Evolutionary conservation across 768 basidiomycete genomes (phyloP), one percentile per base, ranked within the genome.

Genomic region (Mycena galopus): DNA sequence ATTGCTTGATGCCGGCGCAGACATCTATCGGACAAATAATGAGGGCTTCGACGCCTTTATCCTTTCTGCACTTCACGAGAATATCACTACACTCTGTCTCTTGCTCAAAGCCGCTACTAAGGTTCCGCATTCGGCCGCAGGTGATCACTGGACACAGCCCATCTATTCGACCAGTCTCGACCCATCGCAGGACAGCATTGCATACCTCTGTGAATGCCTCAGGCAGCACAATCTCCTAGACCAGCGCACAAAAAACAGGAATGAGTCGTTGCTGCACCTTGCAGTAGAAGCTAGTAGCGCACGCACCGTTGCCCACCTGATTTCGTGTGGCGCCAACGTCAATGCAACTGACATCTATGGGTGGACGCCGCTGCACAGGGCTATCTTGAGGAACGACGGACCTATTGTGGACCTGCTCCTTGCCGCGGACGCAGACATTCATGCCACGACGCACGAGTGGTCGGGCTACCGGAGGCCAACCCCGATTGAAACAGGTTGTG

Each of bases 21-120:
- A n/a, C n/a, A n/a, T n/a, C n/a, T n/a, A n/a, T n/a, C 23, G 65
- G 65, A 8, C n/a, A n/a, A n/a, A n/a, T n/a, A n/a, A n/a, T n/a
- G n/a, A n/a, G 8, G 63, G 63, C 50, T 50, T 64, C 63, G 63
- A 64, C 63, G 32, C 47, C 50, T 64, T 64, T 32, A 47, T 64
- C 21, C 47, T 64, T 51, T 64, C 63, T 4, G 32, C 33, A 32
- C 32, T 64, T 53, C 63, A 35, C 42, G 60, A 47, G 29, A 62
- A 62, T 11, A 27, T 62, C 27, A 7, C 39, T 29, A 47, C 44
- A 6, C 60, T 62, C 27, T 37, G 27, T 25, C n/a, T 23, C 19
- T 39, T 62, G 29, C 60, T 62, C 60, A 25, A 62, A 62, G 42
- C 25, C 27, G n/a, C 16, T 33, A 19, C 56, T 32, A 33, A 55